phyloP scores from a whole-genome alignment of 495 filamentous ascomycete species.

The Lasiosphaeria miniovina region DNA sequence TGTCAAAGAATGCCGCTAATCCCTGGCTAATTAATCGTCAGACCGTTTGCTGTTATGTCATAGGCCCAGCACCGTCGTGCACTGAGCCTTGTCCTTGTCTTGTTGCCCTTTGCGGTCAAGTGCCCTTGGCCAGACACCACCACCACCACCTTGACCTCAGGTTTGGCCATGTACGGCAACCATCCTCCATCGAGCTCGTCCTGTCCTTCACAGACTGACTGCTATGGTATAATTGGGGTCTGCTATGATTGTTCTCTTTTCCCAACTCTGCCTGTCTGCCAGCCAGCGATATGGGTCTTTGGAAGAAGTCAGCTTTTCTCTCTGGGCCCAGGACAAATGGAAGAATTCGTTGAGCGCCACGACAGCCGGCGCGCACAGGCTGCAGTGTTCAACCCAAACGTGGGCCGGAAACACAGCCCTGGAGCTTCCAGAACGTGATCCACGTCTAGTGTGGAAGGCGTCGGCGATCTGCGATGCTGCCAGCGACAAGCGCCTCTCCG shows the following conservation, averaged over 20 bases:
- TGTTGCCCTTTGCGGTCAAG: constrained; percentile 17
- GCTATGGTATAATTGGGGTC: too few species aligned
- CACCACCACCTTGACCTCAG: background rate
- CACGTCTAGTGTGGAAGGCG: constrained; percentile 6
- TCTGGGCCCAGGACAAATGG: constrained; percentile 14
- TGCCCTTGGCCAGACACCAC: constrained; percentile 13
- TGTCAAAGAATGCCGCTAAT: constrained; percentile 23
- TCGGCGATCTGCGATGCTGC: background rate
- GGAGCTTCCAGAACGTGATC: constrained; percentile 27
- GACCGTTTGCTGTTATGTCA: constrained; percentile 13
- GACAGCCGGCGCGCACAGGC: background rate
- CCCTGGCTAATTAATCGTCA: constrained; percentile 26
- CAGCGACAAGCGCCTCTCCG: background rate
- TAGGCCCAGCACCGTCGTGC: constrained; percentile 15
- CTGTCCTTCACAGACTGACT: background rate
- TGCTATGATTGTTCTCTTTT: constrained; percentile 21
- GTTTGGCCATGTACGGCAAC: constrained; percentile 4
- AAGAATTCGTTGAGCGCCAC: background rate
- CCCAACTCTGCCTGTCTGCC: background rate
- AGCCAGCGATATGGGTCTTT: constrained; percentile 20
- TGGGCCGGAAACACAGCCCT: constrained; percentile 1
- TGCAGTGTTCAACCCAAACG: background rate
- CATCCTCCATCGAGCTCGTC: too few species aligned
- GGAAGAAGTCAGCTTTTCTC: constrained; percentile 14
- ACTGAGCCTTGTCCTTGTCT: constrained; percentile 16